phyloP scores from a whole-genome alignment of 345 rosid genomes.

The Rhodomyrtus tomentosa region DNA sequence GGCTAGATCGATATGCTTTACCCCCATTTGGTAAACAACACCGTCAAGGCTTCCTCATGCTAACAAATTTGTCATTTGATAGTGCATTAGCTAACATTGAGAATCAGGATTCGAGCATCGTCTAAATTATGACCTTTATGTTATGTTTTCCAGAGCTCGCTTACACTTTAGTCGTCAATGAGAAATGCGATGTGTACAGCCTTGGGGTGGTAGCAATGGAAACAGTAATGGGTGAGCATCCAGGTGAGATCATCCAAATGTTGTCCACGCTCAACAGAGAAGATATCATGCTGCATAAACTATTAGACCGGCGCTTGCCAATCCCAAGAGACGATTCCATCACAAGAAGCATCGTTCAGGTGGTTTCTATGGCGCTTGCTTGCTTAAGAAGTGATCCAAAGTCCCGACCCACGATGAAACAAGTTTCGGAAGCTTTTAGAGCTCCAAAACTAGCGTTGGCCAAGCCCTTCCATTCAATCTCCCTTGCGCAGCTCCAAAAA shows the following conservation, averaged over 20 bases:
- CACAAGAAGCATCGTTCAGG: not conserved
- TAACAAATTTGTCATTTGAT: too few relatives aligned
- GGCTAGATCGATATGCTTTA: not conserved
- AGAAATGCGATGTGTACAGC: accelerated
- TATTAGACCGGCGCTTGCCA: not conserved
- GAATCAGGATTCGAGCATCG: too few relatives aligned
- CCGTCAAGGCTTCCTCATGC: too few relatives aligned
- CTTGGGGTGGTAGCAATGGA: not conserved
- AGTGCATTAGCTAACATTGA: too few relatives aligned
- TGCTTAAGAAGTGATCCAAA: not conserved
- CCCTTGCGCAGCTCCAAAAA: not conserved
- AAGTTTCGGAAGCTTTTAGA: not conserved
- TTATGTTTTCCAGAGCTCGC: not conserved
- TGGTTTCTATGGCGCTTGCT: not conserved
- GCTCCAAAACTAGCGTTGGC: not conserved
- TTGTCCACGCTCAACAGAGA: not conserved
- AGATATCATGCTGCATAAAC: not conserved
- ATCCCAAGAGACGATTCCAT: not conserved
- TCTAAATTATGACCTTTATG: not conserved
- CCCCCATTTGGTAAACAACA: not conserved
- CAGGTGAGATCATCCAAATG: conserved; percentile 1
- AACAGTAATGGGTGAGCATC: conserved; percentile 7
- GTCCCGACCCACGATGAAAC: conserved; percentile 1
- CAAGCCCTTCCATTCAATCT: not conserved
- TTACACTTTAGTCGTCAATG: not conserved